Conservation (phyloP, 768 basidiomycete species). For the Cystofilobasidium macerans region DNA sequence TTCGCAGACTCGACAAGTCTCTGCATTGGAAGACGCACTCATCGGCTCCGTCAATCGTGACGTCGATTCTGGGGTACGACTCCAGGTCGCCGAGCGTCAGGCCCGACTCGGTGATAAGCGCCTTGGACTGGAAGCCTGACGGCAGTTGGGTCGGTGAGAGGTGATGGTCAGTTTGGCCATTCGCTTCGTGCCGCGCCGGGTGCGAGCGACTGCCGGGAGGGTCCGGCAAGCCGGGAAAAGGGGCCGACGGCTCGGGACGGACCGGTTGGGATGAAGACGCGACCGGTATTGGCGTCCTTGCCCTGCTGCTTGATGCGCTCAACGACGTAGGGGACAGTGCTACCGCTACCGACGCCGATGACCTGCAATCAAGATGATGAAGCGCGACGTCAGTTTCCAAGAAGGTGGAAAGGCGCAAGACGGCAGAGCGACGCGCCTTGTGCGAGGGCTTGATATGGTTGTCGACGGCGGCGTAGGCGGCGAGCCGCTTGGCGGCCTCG, state of each 20-base stretch:
- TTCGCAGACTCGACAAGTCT: too few relatives aligned
- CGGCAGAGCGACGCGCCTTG: constrained; percentile 49
- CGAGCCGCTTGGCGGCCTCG: constrained; percentile 76
- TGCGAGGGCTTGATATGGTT: constrained; percentile 70
- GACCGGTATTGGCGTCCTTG: constrained; percentile 55
- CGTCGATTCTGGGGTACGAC: constrained; percentile 77
- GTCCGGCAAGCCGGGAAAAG: background rate
- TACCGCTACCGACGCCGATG: constrained; percentile 69
- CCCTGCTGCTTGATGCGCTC: constrained; percentile 86
- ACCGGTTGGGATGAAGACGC: constrained; percentile 87
- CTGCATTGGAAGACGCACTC: too few relatives aligned
- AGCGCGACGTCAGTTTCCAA: background rate
- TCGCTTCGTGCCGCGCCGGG: too few relatives aligned
- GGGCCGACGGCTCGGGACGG: constrained; percentile 27
- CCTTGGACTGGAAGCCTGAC: constrained; percentile 82
- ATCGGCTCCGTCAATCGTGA: constrained; percentile 96
- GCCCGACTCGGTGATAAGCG: constrained; percentile 72
- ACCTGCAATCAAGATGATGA: constrained; percentile 43
- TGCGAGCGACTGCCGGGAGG: too few relatives aligned
- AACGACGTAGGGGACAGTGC: constrained; percentile 92
- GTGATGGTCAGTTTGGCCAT: background rate
- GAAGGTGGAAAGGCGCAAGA: too few relatives aligned
- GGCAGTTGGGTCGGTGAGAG: background rate
- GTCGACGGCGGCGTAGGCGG: constrained; percentile 91
- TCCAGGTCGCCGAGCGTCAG: constrained; percentile 77